These are phyloP conservation scores for Yarrowia divulgata DNA, from an alignment of 805 yeast species.

Conservation along the genomic window DNA sequence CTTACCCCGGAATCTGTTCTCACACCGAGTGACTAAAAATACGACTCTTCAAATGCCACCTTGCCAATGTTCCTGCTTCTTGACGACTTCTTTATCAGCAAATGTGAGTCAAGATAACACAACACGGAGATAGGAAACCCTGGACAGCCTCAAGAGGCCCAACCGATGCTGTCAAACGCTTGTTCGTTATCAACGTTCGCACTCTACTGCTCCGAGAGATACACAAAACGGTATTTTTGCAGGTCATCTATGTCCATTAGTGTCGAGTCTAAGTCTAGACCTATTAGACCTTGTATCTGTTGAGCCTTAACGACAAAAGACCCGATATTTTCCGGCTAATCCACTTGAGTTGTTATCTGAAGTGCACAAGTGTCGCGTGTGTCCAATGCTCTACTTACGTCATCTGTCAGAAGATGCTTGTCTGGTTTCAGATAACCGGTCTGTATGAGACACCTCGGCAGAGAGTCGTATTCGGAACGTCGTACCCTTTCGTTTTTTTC, in stretches of 20 bases:
- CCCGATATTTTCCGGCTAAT: neutral
- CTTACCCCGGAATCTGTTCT: conserved; percentile 3
- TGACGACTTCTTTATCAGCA: neutral
- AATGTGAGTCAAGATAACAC: conserved; percentile 6
- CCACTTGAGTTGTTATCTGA: neutral
- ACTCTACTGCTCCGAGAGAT: neutral
- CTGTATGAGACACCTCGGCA: no score
- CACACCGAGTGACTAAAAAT: neutral
- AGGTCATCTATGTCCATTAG: conserved; percentile 19
- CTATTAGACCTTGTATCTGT: conserved; percentile 2
- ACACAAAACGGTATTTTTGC: conserved; percentile 3
- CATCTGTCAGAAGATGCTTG: no score
- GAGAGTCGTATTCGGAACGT: no score
- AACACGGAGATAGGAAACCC: no score
- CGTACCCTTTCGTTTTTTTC: no score
- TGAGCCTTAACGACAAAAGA: neutral
- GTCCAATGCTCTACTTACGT: no score
- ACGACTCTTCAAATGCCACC: conserved; percentile 11
- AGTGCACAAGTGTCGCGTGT: neutral
- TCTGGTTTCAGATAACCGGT: no score
- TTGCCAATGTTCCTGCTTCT: conserved; percentile 1
- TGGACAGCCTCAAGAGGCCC: neutral
- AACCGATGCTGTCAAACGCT: no score
- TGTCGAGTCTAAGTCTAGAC: conserved; percentile 11
- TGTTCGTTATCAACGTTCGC: conserved; percentile 16